These are phyloP conservation scores for Epichloe hybrida DNA, from an alignment of 2,329 filamentous ascomycete species.

Conservation along the genomic window DNA sequence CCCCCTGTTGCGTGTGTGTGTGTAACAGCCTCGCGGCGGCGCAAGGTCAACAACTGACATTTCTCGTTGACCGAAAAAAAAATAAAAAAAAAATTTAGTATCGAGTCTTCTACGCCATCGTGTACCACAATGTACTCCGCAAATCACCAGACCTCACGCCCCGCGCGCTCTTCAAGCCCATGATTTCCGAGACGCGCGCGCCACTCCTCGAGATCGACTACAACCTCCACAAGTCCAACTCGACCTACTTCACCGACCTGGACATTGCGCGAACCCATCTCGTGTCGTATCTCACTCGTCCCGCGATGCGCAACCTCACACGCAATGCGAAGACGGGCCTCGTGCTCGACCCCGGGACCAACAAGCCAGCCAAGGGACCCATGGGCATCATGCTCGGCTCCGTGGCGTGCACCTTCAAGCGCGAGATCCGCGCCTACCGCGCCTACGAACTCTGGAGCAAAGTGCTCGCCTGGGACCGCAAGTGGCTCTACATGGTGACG, in stretches of 20 bases:
- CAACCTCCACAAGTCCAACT: conserved; percentile 72
- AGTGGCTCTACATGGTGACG: conserved; percentile 67
- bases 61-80: background rate
- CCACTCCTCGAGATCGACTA: conserved; percentile 72
- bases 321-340: conserved; percentile 16
- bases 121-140: conserved; percentile 38
- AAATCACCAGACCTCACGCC: conserved; percentile 36
- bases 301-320: conserved; percentile 14
- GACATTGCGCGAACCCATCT: conserved; percentile 74
- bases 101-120: conserved; percentile 44
- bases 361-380: conserved; percentile 35
- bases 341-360: conserved; percentile 34
- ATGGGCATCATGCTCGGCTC: conserved; percentile 57
- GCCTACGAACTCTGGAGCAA: conserved; percentile 62
- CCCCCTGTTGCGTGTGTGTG: background rate
- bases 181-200: conserved; percentile 52
- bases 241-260: conserved; percentile 77
- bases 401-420: conserved; percentile 60
- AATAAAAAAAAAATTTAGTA: conserved; percentile 22
- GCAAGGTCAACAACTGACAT: background rate
- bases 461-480: conserved; percentile 62
- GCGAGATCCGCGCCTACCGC: conserved; percentile 57
- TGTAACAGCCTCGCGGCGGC: background rate
- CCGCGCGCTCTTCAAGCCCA: conserved; percentile 57
- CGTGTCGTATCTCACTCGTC: conserved; percentile 52